Evolutionary conservation across 139 green algal genomes (phyloP), one percentile per base, ranked within the genome.

Genomic region (Chlorella sp.): DNA sequence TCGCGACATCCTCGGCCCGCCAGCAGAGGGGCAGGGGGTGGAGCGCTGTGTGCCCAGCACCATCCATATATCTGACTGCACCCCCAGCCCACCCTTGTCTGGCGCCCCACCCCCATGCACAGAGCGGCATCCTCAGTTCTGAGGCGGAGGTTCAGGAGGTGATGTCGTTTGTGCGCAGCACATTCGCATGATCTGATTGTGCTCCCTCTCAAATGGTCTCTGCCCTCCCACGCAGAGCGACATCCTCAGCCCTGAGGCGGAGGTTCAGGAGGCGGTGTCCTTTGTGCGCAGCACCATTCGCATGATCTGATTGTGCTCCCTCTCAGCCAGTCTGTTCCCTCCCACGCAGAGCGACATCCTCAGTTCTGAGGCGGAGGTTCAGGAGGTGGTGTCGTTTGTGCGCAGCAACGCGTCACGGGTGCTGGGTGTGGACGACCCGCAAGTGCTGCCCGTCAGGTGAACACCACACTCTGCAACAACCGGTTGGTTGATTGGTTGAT

Each of bases 241-340:
- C 91, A 94, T 98, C 76, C 92, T 99, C 28, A 83, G 80, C 19
- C 89, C 40, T 24, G 66, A 92, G 11, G 73, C 91, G 0, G 97
- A 99, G 91, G 94, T 98, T 1, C 86, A 94, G 0, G 93, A 97
- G 84, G 95, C 98, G 57, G 86, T 87, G 37, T 71, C 83, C 30
- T 99, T 99, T 91, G 97, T 99, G 80, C 71, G 82, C 3, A 86
- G 94, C 85, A 98, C n/a, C n/a, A n/a, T n/a, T n/a, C n/a, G n/a
- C n/a, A n/a, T n/a, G n/a, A n/a, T n/a, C n/a, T n/a, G n/a, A n/a
- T n/a, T n/a, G n/a, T n/a, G n/a, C n/a, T n/a, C n/a, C n/a, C n/a
- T n/a, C n/a, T n/a, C n/a, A n/a, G 11, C 12, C 79, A 68, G 36
- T 48, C 1, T 15, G 48, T 34, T 18, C 19, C 32, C 64, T 48